Conservation (phyloP, 1,284 basidiomycete genomes). For the Moniliella sp. region DNA sequence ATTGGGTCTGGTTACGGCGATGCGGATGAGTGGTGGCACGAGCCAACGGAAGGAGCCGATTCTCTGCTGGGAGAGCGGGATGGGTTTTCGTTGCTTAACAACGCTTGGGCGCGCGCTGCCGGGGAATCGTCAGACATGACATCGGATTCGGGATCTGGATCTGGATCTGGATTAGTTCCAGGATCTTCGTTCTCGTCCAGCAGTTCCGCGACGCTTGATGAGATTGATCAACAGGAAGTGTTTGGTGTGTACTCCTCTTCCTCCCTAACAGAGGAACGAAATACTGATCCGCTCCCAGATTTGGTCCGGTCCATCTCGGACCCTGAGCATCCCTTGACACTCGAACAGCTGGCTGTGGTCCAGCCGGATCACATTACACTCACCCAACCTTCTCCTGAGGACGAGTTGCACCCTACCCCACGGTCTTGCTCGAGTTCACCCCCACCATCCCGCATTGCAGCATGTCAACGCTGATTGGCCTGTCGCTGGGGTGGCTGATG, state of each 20-base stretch:
- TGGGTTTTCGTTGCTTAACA: background rate
- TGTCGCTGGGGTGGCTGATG: constrained; percentile 75
- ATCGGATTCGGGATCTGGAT: constrained; percentile 1
- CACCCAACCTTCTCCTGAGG: constrained; percentile 21
- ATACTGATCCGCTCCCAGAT: constrained; percentile 34
- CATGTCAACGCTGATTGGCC: constrained; percentile 86
- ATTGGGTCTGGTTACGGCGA: constrained; percentile 8
- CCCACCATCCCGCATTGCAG: constrained; percentile 95
- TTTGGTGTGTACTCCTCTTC: constrained; percentile 8
- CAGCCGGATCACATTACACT: constrained; percentile 67
- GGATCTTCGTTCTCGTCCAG: background rate
- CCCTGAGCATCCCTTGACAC: constrained; percentile 80
- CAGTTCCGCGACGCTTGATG: constrained; percentile 1
- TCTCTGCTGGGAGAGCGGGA: background rate
- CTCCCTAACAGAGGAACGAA: background rate
- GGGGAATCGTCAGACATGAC: background rate
- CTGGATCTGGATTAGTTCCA: constrained; percentile 3
- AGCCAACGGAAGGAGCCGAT: constrained; percentile 1
- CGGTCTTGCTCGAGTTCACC: constrained; percentile 45
- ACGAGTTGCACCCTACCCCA: constrained; percentile 30
- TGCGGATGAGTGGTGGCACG: constrained; percentile 24
- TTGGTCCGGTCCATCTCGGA: constrained; percentile 79
- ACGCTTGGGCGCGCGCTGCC: constrained; percentile 1
- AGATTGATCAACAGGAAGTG: constrained; percentile 14
- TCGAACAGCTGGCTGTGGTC: constrained; percentile 88